Base-by-base conservation (phyloP, 2,329 filamentous ascomycete genomes). In the Seiridium cupressi region DNA sequence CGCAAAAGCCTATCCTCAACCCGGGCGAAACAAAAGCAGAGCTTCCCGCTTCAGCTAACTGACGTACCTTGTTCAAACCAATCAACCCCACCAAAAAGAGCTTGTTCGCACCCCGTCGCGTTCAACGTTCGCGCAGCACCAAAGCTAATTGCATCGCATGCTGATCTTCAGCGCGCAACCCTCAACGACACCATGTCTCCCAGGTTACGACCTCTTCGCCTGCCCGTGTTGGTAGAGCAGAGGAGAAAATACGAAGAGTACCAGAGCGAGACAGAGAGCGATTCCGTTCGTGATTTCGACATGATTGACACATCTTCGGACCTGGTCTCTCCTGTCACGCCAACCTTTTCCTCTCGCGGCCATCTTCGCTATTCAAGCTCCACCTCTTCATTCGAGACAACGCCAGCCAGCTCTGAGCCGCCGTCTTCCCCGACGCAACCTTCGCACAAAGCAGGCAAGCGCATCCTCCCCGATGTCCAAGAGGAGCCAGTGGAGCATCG, bases 401-500 rank as follows among this genome's bases (percentile, higher is more conserved):
- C 84, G 13, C 77, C 82, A 26, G 70, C 73, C 4, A 76, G 76
- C 66, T 72, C 72, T 62, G 86, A 87, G 66, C 76, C 76, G 69
- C 76, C 74, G 63, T 88, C 81, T 59, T 89, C 81, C 61, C 88
- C 82, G 61, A 82, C 77, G 55, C 80, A 79, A 61, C 76, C 76
- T 44, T 55, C 65, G 13, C 70, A 65, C 47, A 85, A 87, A 64
- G 78, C 84, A 0, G 80, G 82, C 68, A 91, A 91, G 75, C 83
- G 85, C 62, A 83, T 82, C 57, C 80, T 97, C 63, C 90, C 92
- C 13, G 91, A 95, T 68, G 90, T 97, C 26, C 85, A 93, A 69
- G 93, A 97, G 73, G 93, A 96, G 69, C 88, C 90, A 2, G 76
- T 87, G 47, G 90, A 93, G 72, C 84, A 51, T 13, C 90, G 90